Evolutionary conservation across 1,284 basidiomycete genomes (phyloP).

Genomic region (Coniferiporia sulphurascens): DNA sequence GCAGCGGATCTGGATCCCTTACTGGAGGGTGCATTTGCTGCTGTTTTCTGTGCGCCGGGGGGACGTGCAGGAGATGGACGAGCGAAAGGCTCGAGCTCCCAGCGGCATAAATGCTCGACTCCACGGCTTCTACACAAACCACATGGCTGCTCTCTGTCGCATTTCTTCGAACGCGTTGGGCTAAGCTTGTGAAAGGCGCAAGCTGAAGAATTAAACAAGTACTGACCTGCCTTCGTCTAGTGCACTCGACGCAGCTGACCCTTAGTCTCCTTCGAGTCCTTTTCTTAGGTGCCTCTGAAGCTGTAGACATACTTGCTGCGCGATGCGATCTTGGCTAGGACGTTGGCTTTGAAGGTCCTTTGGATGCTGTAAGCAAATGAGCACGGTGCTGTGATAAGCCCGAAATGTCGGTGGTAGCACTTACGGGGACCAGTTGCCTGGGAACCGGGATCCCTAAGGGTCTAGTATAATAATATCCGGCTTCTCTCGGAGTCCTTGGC

Average conservation of each 20-base stretch:
- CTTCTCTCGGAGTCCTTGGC: too few relatives aligned
- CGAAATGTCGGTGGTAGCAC: not conserved
- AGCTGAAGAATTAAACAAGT: conserved; percentile 11
- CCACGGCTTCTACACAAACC: conserved; percentile 45
- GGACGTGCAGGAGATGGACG: conserved; percentile 46
- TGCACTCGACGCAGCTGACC: conserved; percentile 52
- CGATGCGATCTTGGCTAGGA: too few relatives aligned
- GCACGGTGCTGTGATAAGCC: not conserved
- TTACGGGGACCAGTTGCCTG: not conserved
- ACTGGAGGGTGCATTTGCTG: not conserved
- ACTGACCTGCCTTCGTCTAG: conserved; percentile 46
- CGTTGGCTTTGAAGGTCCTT: not conserved
- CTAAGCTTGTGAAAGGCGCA: not conserved
- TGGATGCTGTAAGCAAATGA: not conserved
- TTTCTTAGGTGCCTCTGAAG: conserved; percentile 31
- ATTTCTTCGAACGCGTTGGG: conserved; percentile 35
- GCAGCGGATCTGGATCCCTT: not conserved
- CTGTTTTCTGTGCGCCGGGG: conserved; percentile 24
- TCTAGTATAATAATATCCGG: too few relatives aligned
- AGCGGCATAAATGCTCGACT: conserved; percentile 48
- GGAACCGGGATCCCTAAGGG: not conserved
- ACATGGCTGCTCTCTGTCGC: conserved; percentile 49
- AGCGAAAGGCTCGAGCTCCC: conserved; percentile 45
- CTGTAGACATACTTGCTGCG: not conserved
- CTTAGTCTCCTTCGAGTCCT: conserved; percentile 36